Evolutionary conservation across 78 protist species (phyloP).

Genomic region (Creolimax fragrantissima): DNA sequence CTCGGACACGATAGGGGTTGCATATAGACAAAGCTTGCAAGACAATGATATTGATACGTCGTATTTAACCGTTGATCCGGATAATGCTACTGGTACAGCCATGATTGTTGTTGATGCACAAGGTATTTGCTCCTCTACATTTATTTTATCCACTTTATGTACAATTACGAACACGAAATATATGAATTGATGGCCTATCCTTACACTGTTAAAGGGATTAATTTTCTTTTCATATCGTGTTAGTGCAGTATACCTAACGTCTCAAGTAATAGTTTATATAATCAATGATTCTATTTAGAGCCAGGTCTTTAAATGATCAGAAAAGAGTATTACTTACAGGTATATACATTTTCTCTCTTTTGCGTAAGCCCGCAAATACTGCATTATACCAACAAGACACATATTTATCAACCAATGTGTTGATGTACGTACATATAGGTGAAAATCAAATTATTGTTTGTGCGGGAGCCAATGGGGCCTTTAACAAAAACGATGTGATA

Average conservation of each 20-base stretch:
- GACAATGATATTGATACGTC: neutral
- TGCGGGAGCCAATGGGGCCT: neutral
- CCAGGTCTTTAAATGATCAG: too few species aligned
- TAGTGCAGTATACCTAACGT: neutral
- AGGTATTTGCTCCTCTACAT: neutral
- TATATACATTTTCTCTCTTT: too few species aligned
- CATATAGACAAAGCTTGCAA: too few species aligned
- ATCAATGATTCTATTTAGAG: too few species aligned
- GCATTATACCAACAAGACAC: too few species aligned
- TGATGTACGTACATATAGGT: too few species aligned
- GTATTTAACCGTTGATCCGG: neutral
- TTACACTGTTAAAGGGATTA: neutral
- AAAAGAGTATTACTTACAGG: too few species aligned
- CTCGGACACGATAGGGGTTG: too few species aligned
- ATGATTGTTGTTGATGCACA: neutral
- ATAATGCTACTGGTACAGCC: neutral
- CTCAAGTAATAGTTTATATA: neutral
- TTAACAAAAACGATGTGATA: neutral
- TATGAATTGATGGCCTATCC: too few species aligned
- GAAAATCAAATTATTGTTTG: neutral
- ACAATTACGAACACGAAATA: too few species aligned
- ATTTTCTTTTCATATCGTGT: neutral
- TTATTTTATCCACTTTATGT: too few species aligned
- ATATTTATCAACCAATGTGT: neutral
- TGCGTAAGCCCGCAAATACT: too few species aligned